Percentiles rank a stretch among this genome's conserved stretches.
Conservation (phyloP, 345 rosid genomes). For the Chamaenerion angustifolium region DNA sequence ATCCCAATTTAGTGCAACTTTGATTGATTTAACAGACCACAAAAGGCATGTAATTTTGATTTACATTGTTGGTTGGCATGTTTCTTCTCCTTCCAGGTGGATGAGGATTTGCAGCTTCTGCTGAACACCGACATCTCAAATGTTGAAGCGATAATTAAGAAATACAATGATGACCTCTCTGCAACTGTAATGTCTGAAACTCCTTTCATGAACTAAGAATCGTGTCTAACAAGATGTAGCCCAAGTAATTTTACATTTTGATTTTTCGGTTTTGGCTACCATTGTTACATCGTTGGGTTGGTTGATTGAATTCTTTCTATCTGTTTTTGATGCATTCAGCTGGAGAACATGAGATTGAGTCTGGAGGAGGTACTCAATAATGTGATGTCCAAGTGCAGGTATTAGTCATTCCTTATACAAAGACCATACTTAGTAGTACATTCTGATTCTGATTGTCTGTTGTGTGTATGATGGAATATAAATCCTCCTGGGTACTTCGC, state of each 20-base stretch:
- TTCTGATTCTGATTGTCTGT: too few relatives aligned
- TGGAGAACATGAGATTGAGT: conserved; percentile 36
- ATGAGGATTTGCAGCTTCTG: conserved; percentile 35
- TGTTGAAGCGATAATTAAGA: conserved; percentile 27
- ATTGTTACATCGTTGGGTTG: not conserved
- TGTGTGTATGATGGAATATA: too few relatives aligned
- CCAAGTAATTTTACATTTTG: not conserved
- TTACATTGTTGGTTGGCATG: not conserved
- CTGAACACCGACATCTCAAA: conserved; percentile 16
- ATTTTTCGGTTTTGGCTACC: too few relatives aligned
- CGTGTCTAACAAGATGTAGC: not conserved
- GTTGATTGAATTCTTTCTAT: not conserved
- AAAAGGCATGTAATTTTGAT: not conserved
- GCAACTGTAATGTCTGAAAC: conserved; percentile 22
- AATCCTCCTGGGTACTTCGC: too few relatives aligned
- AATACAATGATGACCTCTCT: conserved; percentile 31
- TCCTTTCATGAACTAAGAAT: not conserved
- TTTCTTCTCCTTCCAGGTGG: conserved; percentile 14
- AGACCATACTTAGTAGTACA: too few relatives aligned
- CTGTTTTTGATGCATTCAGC: conserved; percentile 11
- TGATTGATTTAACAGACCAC: not conserved
- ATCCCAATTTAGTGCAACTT: too few relatives aligned
- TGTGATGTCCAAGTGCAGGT: conserved; percentile 34
- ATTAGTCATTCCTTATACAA: too few relatives aligned
- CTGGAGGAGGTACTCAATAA: conserved; percentile 38